Conservation (phyloP, 768 basidiomycete species). For the Kwoniella sp. region DNA sequence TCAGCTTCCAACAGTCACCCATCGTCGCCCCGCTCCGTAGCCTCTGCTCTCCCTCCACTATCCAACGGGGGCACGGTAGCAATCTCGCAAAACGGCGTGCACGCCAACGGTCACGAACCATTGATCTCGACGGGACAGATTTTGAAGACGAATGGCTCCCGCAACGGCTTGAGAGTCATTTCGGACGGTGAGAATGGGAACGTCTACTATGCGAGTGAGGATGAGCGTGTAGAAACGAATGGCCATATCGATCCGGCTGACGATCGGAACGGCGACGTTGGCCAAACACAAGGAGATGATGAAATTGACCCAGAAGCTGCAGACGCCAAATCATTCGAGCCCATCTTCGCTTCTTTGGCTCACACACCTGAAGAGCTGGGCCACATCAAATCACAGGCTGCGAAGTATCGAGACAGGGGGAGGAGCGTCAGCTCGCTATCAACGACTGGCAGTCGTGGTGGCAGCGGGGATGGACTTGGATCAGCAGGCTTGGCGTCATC, state of each 20-base stretch:
- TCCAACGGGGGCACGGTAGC: not conserved
- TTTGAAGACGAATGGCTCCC: not conserved
- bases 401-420: constrained; percentile 9
- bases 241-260: not conserved
- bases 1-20: not conserved
- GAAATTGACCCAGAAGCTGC: not conserved
- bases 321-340: constrained; percentile 6
- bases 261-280: not conserved
- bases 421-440: constrained; percentile 13
- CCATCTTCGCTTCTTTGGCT: constrained; percentile 43
- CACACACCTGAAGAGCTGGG: constrained; percentile 46
- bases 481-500: constrained; percentile 5
- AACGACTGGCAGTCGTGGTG: not conserved
- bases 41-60: not conserved
- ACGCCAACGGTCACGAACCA: not conserved
- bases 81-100: not conserved
- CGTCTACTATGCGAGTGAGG: constrained; percentile 10
- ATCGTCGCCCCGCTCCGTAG: not conserved
- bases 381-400: constrained; percentile 28
- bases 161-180: constrained; percentile 7
- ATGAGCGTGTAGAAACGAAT: not conserved
- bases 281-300: not conserved
- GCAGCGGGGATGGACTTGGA: constrained; percentile 5
- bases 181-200: constrained; percentile 18
- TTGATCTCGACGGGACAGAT: not conserved